Base-by-base conservation (phyloP, 2,329 filamentous ascomycete species). In the Pseudogymnoascus sp. region DNA sequence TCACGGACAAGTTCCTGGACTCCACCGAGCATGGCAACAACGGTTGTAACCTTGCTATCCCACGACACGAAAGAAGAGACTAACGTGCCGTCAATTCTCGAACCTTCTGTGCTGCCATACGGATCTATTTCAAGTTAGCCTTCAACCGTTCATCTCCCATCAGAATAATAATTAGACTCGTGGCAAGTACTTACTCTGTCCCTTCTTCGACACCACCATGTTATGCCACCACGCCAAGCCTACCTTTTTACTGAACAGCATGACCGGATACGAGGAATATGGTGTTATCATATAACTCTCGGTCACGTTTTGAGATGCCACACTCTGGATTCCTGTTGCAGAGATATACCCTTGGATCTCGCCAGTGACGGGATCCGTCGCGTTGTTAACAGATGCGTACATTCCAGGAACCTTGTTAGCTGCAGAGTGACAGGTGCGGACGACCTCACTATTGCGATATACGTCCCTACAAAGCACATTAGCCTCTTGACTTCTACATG, bases 41-140 rank as follows among this genome's bases (percentile, higher is more conserved):
- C 74, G 0, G 74, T 77, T 8, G 74, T 74, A 6, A 77, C 66
- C 60, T 77, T 77, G 64, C 74, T 76, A 58, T 77, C 75, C 75
- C 76, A 77, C 1, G 74, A 75, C 2, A 77, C 67, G 4, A 77
- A 71, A 1, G 73, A 72, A 1, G 74, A 75, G 16, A 75, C 71
- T 0, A 70, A 68, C 9, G 72, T 69, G 8, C 76, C 75, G 58
- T 77, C 75, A 1, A 74, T 64, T 14, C 73, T 67, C 4, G 73
- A 73, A 1, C 74, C 73, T 64, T 77, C 76, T 1, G 74, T 76
- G 66, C 74, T 76, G 9, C 75, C 75, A 20, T 74, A 77, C 0
- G 70, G 70, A 61, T 74, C 73, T 74, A 28, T 62, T 61, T 6
- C 20, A 5, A 37, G 38, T 41, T 25, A 41, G 34, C 20, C 58